Conservation (phyloP, 1,139 yeast genomes). For the Geotrichum candidum region DNA sequence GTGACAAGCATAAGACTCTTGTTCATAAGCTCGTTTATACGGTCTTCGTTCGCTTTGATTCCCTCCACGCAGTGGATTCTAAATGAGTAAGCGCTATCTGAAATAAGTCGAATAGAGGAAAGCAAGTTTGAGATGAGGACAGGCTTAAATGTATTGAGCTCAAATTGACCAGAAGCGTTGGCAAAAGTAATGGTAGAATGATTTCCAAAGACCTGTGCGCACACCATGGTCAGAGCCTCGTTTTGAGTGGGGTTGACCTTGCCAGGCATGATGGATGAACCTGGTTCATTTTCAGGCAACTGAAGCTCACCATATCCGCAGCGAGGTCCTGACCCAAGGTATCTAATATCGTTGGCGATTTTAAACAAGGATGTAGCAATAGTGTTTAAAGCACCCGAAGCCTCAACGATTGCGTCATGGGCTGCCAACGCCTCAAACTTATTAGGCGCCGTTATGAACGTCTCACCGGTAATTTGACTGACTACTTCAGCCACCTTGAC, state of each 20-base stretch:
- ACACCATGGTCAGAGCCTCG: conserved; percentile 97
- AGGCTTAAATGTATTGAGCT: conserved; percentile 96
- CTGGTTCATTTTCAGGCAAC: conserved; percentile 97
- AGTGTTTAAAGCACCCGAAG: conserved; percentile 94
- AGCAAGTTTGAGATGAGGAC: conserved; percentile 87
- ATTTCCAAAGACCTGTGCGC: conserved; percentile 96
- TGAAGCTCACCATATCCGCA: conserved; percentile 97
- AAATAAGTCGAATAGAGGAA: conserved; percentile 77
- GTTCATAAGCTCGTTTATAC: conserved; percentile 78
- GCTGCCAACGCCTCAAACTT: conserved; percentile 98
- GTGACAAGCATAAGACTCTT: conserved; percentile 97
- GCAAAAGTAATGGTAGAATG: conserved; percentile 90
- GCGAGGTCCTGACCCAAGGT: conserved; percentile 97
- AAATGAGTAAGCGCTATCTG: conserved; percentile 86
- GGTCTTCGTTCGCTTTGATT: conserved; percentile 78
- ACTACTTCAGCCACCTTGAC: conserved; percentile 74
- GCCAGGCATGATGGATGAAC: conserved; percentile 98
- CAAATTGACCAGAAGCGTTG: conserved; percentile 98
- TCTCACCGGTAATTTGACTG: conserved; percentile 74
- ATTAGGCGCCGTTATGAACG: conserved; percentile 92
- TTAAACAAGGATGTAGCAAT: conserved; percentile 88
- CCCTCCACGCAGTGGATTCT: conserved; percentile 93
- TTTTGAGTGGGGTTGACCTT: conserved; percentile 98
- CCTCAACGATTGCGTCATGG: conserved; percentile 96
- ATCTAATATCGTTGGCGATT: conserved; percentile 95